Evolutionary conservation across 108 stramenopile genomes (phyloP), one percentile per base, ranked within the genome.

Genomic region (Pseudonitzschia multiseries): DNA sequence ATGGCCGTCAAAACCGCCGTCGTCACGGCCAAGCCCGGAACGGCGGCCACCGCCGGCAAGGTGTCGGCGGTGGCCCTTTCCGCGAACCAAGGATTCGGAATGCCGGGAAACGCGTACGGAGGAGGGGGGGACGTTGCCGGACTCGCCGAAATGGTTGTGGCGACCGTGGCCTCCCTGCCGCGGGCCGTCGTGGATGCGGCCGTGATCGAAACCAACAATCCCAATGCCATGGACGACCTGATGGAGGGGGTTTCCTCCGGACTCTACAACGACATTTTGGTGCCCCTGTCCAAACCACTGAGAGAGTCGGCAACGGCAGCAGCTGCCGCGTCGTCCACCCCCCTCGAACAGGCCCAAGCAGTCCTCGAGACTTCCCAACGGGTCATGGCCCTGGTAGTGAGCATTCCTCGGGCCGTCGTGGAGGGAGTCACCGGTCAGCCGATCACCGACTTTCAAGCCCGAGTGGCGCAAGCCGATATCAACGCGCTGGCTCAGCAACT

Each of bases 241-340:
- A 67, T 67, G 66, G 44, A 67, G n/a, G 66, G 66, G n/a, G 5
- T 67, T 28, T 48, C 27, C 36, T n/a, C n/a, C 20, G 44, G 66
- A 10, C 36, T 67, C 13, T 46, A 44, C 10, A 44, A 50, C 8
- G 66, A 67, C 43, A 48, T 67, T 40, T 50, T 44, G 44, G 13
- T 48, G 6, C 66, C 66, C n/a, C 24, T 67, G 15, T 48, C 66
- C 0, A 21, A 48, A 17, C 66, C 66, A 12, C 3, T 67, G 8
- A 4, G 27, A 4, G 36, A 36, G 36, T 48, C 46, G 2, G 15
- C 15, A 33, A 20, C 46, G 2, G 15, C 15, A 33, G 29, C 33
- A 14, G 61, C 32, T 33, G 33, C 61, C 18, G 32, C 36, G 1
- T 9, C n/a, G 18, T 24, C 36, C 4, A 29, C 43, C 24, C 44